Evolutionary conservation across 257 asterid genomes (phyloP).

Genomic region (Solanum bulbocastanum): DNA sequence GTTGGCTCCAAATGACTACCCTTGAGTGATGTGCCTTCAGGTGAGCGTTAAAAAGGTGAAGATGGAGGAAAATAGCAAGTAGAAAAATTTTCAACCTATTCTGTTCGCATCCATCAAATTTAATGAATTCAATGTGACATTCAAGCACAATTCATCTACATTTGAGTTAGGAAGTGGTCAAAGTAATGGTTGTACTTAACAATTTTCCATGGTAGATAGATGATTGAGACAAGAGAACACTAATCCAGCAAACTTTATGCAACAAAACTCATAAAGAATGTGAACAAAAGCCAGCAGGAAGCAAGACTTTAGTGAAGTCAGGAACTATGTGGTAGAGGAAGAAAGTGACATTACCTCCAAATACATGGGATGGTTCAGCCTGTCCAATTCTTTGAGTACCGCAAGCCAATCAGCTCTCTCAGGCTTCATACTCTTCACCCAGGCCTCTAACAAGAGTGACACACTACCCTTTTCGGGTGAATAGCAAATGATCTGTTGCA

Average conservation of each 20-base stretch:
- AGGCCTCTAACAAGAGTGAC: slow-evolving; percentile 43
- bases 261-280: not conserved
- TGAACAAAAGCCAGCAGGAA: not conserved
- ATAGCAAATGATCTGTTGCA: slow-evolving; percentile 53
- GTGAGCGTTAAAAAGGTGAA: not conserved
- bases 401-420: slow-evolving; percentile 78
- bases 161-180: not conserved
- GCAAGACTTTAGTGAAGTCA: not conserved
- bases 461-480: slow-evolving; percentile 45
- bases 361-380: slow-evolving; percentile 50
- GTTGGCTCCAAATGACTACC: not conserved
- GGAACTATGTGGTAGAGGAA: not conserved
- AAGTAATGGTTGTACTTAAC: not conserved
- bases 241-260: not conserved
- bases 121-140: not conserved
- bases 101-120: not conserved
- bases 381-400: slow-evolving; percentile 64
- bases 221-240: not conserved
- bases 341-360: slow-evolving; percentile 38
- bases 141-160: not conserved
- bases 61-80: not conserved
- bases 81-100: not conserved
- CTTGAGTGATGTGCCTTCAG: not conserved
- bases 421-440: slow-evolving; percentile 84
- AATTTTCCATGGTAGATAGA: not conserved